Evolutionary conservation across 2,329 filamentous ascomycete species (phyloP), one percentile per base, ranked within the genome.

Genomic region (Lecanoromycetidae sp.): DNA sequence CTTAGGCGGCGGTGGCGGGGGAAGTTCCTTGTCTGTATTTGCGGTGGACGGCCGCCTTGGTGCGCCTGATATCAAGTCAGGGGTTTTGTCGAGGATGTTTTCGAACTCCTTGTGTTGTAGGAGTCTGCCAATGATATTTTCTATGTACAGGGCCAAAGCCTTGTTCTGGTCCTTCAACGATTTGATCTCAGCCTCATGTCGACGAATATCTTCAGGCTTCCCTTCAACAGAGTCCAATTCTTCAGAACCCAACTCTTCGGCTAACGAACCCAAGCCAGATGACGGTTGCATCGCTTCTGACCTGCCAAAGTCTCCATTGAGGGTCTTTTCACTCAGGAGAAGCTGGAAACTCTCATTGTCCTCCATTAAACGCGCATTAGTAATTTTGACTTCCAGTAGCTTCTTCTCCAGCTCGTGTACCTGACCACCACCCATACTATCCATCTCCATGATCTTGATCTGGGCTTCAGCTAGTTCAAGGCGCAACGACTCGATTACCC

Each of bases 341-440:
- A 96, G 76, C 66, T 96, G 90, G 66, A 94, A 98, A 66, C 87
- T 94, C 66, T 98, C 91, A 59, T 96, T 96, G 65, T 98, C 91
- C 67, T 98, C 91, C 84, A 95, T 91, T 53, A 98, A 71, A 37
- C 88, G 79, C 48, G 91, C 91, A 61, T 96, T 98, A 56, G 87
- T 84, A 83, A 96, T 91, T 58, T 88, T 86, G 32, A 87, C 82
- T 61, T 96, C 90, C 66, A 95, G 80, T 44, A 96, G 76, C 54
- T 85, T 78, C 57, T 84, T 82, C 67, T 96, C 88, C n/a, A 96
- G 76, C 64, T 94, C 87, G 55, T 86, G 84, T 60, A 94, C 70
- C 23, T 84, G 80, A 37, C 87, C 87, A 44, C 88, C 90, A 44
- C 87, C 90, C 64, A 84, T 80, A 63, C 95, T 94, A 66, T 96